A percentile compares a stretch with the other conserved stretches of the same genome.
Evolutionary conservation across 2,329 filamentous ascomycete species (phyloP).

Genomic region (Ascochyta rabiei): DNA sequence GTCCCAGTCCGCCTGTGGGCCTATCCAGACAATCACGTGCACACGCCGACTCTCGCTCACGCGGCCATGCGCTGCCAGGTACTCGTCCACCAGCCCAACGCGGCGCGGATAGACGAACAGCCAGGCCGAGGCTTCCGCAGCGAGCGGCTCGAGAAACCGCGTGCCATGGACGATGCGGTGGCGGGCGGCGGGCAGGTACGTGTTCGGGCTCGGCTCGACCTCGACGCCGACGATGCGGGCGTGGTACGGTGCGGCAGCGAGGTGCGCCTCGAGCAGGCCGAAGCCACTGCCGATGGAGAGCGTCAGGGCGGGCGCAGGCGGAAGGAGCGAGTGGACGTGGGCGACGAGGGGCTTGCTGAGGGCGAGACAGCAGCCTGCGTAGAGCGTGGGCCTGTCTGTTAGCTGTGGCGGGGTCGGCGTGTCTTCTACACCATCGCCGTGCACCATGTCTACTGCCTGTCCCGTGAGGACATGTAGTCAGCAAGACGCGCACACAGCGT

Average conservation of each 20-base stretch:
- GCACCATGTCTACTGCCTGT: neutral
- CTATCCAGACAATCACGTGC: constrained; percentile 51
- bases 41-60: constrained; percentile 24
- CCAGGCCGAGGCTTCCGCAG: constrained; percentile 52
- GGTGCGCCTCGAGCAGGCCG: constrained; percentile 57
- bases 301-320: constrained; percentile 25
- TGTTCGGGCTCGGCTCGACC: constrained; percentile 53
- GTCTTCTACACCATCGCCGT: neutral
- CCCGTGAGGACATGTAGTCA: too few relatives aligned
- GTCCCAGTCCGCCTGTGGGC: constrained; percentile 52
- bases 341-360: constrained; percentile 41
- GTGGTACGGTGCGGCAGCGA: constrained; percentile 31
- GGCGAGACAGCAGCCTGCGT: constrained; percentile 46
- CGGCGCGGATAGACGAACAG: constrained; percentile 62
- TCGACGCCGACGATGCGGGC: constrained; percentile 55
- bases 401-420: constrained; percentile 23
- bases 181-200: constrained; percentile 51
- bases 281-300: constrained; percentile 59
- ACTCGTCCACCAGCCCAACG: constrained; percentile 53
- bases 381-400: constrained; percentile 24
- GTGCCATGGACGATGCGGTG: constrained; percentile 54
- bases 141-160: constrained; percentile 52
- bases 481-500: too few relatives aligned
- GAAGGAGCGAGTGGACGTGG: constrained; percentile 32
- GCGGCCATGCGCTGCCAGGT: constrained; percentile 47